Evolutionary conservation across 768 basidiomycete genomes (phyloP), one percentile per base, ranked within the genome.

Genomic region (Hortiboletus campestris): DNA sequence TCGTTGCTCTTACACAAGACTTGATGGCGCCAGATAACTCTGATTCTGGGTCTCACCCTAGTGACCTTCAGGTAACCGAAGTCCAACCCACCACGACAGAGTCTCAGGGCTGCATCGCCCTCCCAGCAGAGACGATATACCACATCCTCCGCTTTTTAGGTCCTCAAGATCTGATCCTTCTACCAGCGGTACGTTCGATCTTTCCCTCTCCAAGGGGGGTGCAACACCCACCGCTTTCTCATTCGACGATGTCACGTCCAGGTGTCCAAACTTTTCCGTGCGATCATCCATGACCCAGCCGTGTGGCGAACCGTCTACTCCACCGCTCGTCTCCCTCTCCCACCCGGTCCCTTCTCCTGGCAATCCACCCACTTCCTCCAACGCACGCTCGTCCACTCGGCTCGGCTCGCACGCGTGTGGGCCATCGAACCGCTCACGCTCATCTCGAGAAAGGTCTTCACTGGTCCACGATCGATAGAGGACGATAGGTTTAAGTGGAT

Each of bases 261-360:
- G 64, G 64, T 61, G 2, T 65, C 49, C 39, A 64, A 45, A 49
- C 19, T 32, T 9, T 61, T 65, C 35, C 29, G 41, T 14, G 43
- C 36, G 34, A 53, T 64, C 49, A 25, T 58, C 36, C 5, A 36
- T 1, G 64, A 67, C 11, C 38, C 51, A 4, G 38, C 38, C 14
- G 4, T 67, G 19, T 64, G 64, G 64, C 56, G 53, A 31, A 38
- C 43, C 39, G 2, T 44, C 42, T 64, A 67, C 22, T 1, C 62
- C 35, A 47, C 20, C 8, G 10, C 41, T 7, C 52, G 32, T 43
- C 59, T 61, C 16, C 56, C 49, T 4, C 65, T 63, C 36, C 64
- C 62, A 17, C 54, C 62, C 0, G 64, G 64, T n/a, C 59, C 59
- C 2, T 65, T 58, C 6, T 11, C 46, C 12, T 65, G 64, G 65